Percentiles rank a stretch among this genome's conserved stretches.
Conservation (phyloP, 2,329 filamentous ascomycete genomes). For the Microcyclosporella mali region DNA sequence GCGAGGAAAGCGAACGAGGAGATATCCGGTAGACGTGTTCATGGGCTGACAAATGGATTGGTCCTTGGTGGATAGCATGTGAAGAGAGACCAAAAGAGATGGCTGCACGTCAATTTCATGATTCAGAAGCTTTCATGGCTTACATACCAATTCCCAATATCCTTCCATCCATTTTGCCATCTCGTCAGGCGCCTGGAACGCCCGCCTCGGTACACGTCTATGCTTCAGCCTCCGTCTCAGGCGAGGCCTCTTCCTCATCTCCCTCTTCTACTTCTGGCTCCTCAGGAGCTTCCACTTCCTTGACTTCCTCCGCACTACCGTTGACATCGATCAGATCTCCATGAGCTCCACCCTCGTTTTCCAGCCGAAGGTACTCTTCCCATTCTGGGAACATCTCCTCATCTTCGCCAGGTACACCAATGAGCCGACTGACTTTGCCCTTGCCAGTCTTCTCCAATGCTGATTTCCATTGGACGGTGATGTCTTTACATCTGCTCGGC, state of each 20-base stretch:
- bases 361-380: constrained; percentile 80
- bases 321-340: constrained; percentile 38
- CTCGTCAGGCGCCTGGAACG: no score
- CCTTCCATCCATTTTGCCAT: no score
- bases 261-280: constrained; percentile 13
- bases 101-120: not conserved
- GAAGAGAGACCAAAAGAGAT: not conserved
- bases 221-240: constrained; percentile 5
- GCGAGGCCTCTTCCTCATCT: constrained; percentile 10
- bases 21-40: no score
- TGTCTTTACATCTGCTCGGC: constrained; percentile 63
- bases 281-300: constrained; percentile 11
- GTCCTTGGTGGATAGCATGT: not conserved
- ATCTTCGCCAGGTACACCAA: constrained; percentile 64
- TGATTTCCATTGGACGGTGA: constrained; percentile 76
- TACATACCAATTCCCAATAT: no score
- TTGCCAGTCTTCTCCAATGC: constrained; percentile 79
- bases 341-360: constrained; percentile 59
- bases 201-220: constrained; percentile 1
- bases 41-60: no score
- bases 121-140: not conserved
- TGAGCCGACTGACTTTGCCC: constrained; percentile 71
- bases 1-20: no score
- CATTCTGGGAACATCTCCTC: constrained; percentile 88
- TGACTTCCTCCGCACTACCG: constrained; percentile 23